Evolutionary conservation across 108 stramenopile species (phyloP).

Genomic region (Epipyxis sp.): DNA sequence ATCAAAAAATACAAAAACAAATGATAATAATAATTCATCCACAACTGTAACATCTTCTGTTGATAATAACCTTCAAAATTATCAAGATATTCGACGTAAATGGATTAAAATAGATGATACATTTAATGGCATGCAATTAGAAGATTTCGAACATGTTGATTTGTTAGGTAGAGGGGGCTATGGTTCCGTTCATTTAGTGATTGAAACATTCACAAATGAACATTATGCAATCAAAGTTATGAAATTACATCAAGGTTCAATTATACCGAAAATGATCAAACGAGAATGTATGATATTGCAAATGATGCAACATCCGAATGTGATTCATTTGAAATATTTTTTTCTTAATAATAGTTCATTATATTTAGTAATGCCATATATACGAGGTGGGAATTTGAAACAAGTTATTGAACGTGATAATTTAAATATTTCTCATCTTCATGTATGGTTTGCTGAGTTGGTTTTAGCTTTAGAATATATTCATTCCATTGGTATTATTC

Average conservation of each 20-base stretch:
- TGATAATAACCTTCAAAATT: too few species aligned
- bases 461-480: conserved; percentile 23
- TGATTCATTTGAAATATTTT: neutral
- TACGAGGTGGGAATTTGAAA: conserved; percentile 2
- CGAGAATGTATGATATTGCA: conserved; percentile 19
- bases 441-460: conserved; percentile 21
- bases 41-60: too few species aligned
- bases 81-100: too few species aligned
- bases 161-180: conserved; percentile 20
- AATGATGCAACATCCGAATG: neutral
- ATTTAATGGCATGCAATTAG: neutral
- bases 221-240: conserved; percentile 13
- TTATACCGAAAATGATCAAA: conserved; percentile 3
- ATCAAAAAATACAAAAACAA: too few species aligned
- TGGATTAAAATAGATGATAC: neutral
- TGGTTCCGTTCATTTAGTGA: conserved; percentile 5
- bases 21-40: too few species aligned
- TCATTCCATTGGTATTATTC: conserved; percentile 18
- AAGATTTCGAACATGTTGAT: neutral
- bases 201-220: neutral
- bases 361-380: conserved; percentile 21
- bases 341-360: neutral
- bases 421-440: neutral
- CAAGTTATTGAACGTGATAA: conserved; percentile 11
- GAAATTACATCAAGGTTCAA: neutral